Evolutionary conservation across 1,284 basidiomycete genomes (phyloP).

Genomic region (Sanghuangporus baumii): DNA sequence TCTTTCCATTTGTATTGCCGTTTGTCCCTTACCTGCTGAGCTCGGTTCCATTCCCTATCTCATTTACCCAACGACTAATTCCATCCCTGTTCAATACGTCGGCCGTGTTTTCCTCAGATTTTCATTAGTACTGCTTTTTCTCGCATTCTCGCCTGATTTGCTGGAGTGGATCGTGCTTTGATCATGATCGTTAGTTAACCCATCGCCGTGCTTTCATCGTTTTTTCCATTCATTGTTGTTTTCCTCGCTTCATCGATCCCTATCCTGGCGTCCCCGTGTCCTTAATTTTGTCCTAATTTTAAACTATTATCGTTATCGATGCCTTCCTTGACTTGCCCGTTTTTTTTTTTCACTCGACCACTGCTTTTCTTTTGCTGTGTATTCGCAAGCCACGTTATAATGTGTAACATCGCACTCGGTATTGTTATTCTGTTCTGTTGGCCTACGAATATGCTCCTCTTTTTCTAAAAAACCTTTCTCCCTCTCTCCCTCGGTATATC

Average conservation of each 20-base stretch:
- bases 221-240: background rate
- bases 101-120: background rate
- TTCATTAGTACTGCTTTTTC: background rate
- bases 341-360: background rate
- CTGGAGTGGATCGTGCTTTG: too few species aligned
- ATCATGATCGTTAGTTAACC: too few species aligned
- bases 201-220: background rate
- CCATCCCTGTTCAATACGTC: background rate
- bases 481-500: background rate
- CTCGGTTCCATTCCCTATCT: background rate
- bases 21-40: background rate
- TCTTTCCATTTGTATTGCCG: background rate
- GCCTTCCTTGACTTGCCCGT: background rate
- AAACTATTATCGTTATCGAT: background rate
- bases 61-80: background rate
- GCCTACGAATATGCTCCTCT: slow-evolving; percentile 4
- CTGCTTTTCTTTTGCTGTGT: too few species aligned
- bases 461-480: background rate
- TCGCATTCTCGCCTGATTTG: background rate
- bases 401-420: background rate
- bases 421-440: slow-evolving; percentile 9
- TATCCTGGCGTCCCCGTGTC: background rate
- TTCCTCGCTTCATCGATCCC: background rate
- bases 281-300: background rate
- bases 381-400: slow-evolving; percentile 9